Evolutionary conservation across 139 green algal species (phyloP).

Genomic region (Coelastrella sp.): DNA sequence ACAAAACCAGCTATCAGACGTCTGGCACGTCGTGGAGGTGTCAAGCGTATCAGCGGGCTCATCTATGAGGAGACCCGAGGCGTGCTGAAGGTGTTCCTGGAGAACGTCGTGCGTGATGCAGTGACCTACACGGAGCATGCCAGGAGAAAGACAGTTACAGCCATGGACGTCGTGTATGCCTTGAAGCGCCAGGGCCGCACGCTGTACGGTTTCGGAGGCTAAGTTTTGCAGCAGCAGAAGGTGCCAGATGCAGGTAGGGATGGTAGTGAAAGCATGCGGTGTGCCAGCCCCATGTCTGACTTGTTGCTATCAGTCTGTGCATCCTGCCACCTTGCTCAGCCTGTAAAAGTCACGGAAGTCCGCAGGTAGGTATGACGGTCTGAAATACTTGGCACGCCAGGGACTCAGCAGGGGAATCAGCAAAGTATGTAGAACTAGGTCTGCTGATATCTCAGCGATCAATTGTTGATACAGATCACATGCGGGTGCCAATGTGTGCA

Average conservation of each 20-base stretch:
- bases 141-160: conserved; percentile 91
- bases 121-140: conserved; percentile 99
- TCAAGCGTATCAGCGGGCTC: conserved; percentile 90
- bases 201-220: conserved; percentile 20
- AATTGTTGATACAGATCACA: too few relatives aligned
- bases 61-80: conserved; percentile 93
- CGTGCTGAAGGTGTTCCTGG: conserved; percentile 94
- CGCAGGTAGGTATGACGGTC: too few relatives aligned
- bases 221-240: not conserved
- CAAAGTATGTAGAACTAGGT: too few relatives aligned
- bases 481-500: too few relatives aligned
- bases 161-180: conserved; percentile 86
- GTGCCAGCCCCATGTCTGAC: too few relatives aligned
- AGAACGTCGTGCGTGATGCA: conserved; percentile 93
- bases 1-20: conserved; percentile 89
- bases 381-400: not conserved
- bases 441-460: too few relatives aligned
- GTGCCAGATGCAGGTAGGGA: not conserved
- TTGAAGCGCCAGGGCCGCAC: conserved; percentile 31
- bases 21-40: conserved; percentile 84
- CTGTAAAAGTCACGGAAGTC: too few relatives aligned
- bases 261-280: too few relatives aligned
- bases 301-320: too few relatives aligned
- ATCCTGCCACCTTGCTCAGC: too few relatives aligned
- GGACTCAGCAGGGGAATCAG: too few relatives aligned